Base-by-base conservation (phyloP, 2,329 filamentous ascomycete genomes). In the Fusarium goolgardi region DNA sequence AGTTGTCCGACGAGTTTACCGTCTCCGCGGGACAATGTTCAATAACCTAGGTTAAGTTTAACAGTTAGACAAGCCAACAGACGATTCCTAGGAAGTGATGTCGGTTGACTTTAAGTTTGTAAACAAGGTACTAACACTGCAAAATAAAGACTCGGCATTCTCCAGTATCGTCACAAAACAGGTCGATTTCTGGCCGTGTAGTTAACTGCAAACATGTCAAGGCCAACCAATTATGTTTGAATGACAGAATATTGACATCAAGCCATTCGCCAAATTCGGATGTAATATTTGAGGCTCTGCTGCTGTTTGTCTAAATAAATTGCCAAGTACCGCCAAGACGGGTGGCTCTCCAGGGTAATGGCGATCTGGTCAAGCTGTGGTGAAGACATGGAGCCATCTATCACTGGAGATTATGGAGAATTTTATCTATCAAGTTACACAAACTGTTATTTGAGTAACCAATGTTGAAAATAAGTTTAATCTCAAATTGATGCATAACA, bases 241-340 rank as follows among this genome's bases (percentile, higher is more conserved):
- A 15, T 13, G 1, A 20, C 25, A 20, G 16, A 9, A 6, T 6
- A 11, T 8, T 2, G 2, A 31, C 11, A 44, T 57, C 37, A 45
- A 45, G 15, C 10, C 5, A 27, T 37, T 16, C 13, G 43, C 21
- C 8, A 27, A 41, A n/a, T 35, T 20, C 10, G 8, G 9, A 31
- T 16, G 23, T 11, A 25, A 16, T 31, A 20, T 18, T 58, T 40
- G 60, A 57, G 60, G 60, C 60, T 63, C 60, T 63, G 59, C 44
- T 40, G 1, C 2, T 16, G 20, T 31, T n/a, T 18, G 9, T 6
- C 16, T 27, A 13, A 15, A 35, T 18, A 34, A n/a, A 37, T 37
- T 34, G 59, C 60, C 59, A 62, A 63, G 59, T 6, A 6, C 31
- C 5, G 56, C 56, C 51, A 63, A 63, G 59, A 44, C 59, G 60